Evolutionary conservation across 2,329 filamentous ascomycete genomes (phyloP), one percentile per base, ranked within the genome.

Genomic region (Beauveria asiatica): DNA sequence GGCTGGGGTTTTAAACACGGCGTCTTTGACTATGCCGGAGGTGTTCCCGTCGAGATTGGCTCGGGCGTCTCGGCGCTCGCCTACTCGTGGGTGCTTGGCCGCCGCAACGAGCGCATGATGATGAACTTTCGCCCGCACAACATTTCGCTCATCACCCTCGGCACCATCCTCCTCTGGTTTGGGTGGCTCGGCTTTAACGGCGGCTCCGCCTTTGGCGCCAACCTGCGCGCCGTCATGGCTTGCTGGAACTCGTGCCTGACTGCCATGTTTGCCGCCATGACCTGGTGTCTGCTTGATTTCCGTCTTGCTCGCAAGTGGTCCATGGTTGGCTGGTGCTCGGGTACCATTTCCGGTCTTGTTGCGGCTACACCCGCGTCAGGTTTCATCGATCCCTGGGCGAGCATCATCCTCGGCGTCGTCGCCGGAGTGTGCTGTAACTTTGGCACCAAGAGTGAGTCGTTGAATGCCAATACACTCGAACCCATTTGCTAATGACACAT

Each of bases 131-230:
- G 94, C 67, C 94, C 94, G 19, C 94, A 99, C 82, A 99, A 99
- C 79, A 94, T 97, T 66, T 96, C 92, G 6, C 84, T 97, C 70
- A 96, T 99, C 76, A 92, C 94, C 1, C 87, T 97, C 67, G 94
- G 94, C 64, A 97, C 94, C 3, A 84, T 96, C 65, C 84, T 99
- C 68, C 90, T 99, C 60, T 97, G 92, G 92, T 97, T 97, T 70
- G 94, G 94, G 70, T 99, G 94, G 94, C 82, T 99, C 65, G 94
- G 92, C 59, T 99, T 99, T 85, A 99, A 99, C 81, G 94, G 93
- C 68, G 94, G 94, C 65, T 97, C 92, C 25, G 80, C 93, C 44
- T 96, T 97, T 67, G 92, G 93, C 67, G 91, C 92, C 66, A 97
- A 97, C 79, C 82, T 97, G 58, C 89, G 94, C 66, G 94, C 94